Conservation (phyloP, 2,329 filamentous ascomycete species). For the Triangularia verruculosa region DNA sequence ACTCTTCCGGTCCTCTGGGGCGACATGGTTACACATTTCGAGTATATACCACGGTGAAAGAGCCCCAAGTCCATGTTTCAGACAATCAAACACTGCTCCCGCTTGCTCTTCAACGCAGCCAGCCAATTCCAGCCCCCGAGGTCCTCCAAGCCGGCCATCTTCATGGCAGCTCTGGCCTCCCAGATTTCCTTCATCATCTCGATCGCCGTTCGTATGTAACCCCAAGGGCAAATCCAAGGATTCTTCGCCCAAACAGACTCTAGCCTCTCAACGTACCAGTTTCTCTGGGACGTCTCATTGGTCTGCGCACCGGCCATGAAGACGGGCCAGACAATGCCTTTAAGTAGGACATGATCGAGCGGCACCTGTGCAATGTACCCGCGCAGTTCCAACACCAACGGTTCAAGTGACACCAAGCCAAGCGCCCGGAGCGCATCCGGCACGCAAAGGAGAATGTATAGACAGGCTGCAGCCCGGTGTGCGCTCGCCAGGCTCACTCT, state of each 20-base stretch:
- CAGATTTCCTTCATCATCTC: constrained; percentile 46
- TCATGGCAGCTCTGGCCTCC: constrained; percentile 35
- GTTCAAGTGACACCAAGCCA: constrained; percentile 31
- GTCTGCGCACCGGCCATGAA: constrained; percentile 56
- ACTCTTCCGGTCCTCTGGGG: too few species aligned
- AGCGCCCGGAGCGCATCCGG: constrained; percentile 10
- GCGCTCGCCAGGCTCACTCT: constrained; percentile 42
- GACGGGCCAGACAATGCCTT: constrained; percentile 55
- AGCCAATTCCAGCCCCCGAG: constrained; percentile 39
- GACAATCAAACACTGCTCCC: constrained; percentile 44
- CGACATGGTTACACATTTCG: too few species aligned
- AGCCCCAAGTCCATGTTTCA: constrained; percentile 19
- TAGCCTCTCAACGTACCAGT: constrained; percentile 49
- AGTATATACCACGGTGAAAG: background rate
- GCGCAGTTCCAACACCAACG: constrained; percentile 45
- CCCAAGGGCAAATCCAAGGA: constrained; percentile 45
- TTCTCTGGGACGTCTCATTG: constrained; percentile 39
- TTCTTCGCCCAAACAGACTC: constrained; percentile 32
- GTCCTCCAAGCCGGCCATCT: constrained; percentile 8
- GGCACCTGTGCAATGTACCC: constrained; percentile 46
- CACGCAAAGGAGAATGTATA: constrained; percentile 44
- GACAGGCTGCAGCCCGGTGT: constrained; percentile 43
- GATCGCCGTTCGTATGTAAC: constrained; percentile 47
- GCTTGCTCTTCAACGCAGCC: constrained; percentile 40
- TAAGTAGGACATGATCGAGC: constrained; percentile 50